These are phyloP conservation scores for Saccharomyces hybrid DNA, from an alignment of 1,139 yeast species.

Conservation along the genomic window DNA sequence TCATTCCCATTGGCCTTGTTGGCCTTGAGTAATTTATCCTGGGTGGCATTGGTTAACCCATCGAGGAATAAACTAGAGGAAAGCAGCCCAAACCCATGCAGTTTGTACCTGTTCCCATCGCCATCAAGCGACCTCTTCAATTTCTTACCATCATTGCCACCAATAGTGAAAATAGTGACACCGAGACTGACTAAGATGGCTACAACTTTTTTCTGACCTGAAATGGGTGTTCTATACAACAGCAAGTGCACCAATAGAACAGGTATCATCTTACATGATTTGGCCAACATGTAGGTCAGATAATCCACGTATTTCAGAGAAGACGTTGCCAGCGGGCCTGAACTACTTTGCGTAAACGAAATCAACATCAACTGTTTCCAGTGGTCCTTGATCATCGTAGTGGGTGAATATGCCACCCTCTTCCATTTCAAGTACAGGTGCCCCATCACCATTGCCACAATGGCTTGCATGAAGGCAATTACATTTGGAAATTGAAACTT, in stretches of 20 bases:
- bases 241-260: conserved; percentile 76
- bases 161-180: conserved; percentile 67
- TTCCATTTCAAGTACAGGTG: conserved; percentile 45
- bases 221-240: conserved; percentile 67
- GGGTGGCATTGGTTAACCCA: conserved; percentile 89
- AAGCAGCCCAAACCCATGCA: conserved; percentile 54
- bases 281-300: conserved; percentile 75
- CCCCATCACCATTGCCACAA: conserved; percentile 67
- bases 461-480: conserved; percentile 65
- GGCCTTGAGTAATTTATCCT: conserved; percentile 66
- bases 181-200: conserved; percentile 74
- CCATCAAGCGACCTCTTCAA: background rate
- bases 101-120: conserved; percentile 1
- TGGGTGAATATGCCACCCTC: conserved; percentile 15
- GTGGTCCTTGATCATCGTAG: conserved; percentile 25
- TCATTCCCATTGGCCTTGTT: conserved; percentile 39
- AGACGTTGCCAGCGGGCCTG: conserved; percentile 73
- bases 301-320: conserved; percentile 80
- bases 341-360: conserved; percentile 69
- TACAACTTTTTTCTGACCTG: conserved; percentile 67
- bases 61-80: conserved; percentile 65
- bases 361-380: conserved; percentile 47
- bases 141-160: conserved; percentile 25
- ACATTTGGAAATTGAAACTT: conserved; percentile 70
- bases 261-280: conserved; percentile 89